Percentiles rank a stretch among this genome's conserved stretches.
These are phyloP conservation scores for Ichthyophonus hoferi DNA, from an alignment of 208 protist species.

Conservation along the genomic window DNA sequence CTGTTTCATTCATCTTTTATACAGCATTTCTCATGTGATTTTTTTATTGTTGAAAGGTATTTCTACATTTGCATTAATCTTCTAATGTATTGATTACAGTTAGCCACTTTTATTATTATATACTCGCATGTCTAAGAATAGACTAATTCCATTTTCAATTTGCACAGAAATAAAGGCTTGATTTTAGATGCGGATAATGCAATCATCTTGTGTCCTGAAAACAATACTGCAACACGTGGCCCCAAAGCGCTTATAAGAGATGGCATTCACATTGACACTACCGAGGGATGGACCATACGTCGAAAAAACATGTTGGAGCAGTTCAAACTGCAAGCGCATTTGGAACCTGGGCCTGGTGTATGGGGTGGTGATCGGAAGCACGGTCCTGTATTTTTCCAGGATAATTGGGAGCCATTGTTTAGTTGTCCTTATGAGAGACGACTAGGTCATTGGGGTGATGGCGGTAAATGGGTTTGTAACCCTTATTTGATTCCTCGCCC, in stretches of 20 bases:
- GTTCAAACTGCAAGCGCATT: not conserved
- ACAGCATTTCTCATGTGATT: too few species aligned
- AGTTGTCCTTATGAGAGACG: not conserved
- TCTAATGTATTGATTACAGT: too few species aligned
- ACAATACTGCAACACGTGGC: too few species aligned
- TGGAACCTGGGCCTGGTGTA: not conserved
- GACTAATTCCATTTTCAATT: too few species aligned
- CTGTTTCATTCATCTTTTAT: too few species aligned
- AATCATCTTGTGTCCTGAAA: too few species aligned
- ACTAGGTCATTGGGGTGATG: not conserved
- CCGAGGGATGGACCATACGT: not conserved
- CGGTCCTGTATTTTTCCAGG: not conserved
- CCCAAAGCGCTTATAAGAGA: not conserved
- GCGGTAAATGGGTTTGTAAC: slow-evolving; percentile 31
- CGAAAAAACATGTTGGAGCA: not conserved
- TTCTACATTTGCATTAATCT: too few species aligned
- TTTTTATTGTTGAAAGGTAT: too few species aligned
- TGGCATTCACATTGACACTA: not conserved
- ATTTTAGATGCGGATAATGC: too few species aligned
- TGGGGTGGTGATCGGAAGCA: not conserved
- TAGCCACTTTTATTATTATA: too few species aligned
- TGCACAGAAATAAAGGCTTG: too few species aligned
- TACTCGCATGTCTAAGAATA: too few species aligned
- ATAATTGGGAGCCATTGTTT: slow-evolving; percentile 18
- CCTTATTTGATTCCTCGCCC: not conserved